Evolutionary conservation across 371 early-diverging fungal species (phyloP).

Genomic region (Massospora cicadina): DNA sequence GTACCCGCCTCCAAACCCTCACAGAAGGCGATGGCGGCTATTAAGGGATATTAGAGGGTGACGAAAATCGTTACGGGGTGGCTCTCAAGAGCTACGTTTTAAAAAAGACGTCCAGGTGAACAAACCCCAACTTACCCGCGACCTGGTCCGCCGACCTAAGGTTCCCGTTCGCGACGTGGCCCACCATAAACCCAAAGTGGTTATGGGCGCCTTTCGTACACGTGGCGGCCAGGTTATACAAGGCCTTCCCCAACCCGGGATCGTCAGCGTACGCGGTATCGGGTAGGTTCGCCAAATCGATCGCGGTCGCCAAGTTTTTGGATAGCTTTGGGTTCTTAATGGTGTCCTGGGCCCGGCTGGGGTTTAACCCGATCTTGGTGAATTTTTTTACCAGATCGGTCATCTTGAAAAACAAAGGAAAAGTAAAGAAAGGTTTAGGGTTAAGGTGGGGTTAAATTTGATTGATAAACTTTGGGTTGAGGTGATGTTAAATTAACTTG

Average conservation of each 20-base stretch:
- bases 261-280: slow-evolving; percentile 29
- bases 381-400: slow-evolving; percentile 46
- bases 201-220: slow-evolving; percentile 52
- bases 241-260: slow-evolving; percentile 51
- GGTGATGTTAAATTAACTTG: too few species aligned
- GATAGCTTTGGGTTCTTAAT: slow-evolving; percentile 86
- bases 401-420: too few species aligned
- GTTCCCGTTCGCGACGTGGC: slow-evolving; percentile 35
- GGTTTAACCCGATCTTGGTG: slow-evolving; percentile 69
- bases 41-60: neutral
- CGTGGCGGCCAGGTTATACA: slow-evolving; percentile 76
- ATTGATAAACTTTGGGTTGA: too few species aligned
- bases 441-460: too few species aligned
- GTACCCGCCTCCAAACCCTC: slow-evolving; percentile 22
- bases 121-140: slow-evolving; percentile 31
- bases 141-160: slow-evolving; percentile 74
- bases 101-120: neutral
- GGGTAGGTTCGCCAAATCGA: slow-evolving; percentile 40
- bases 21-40: slow-evolving; percentile 80
- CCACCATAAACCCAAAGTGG: slow-evolving; percentile 56
- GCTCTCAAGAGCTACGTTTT: too few species aligned
- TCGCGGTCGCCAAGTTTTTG: slow-evolving; percentile 43
- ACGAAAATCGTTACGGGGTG: too few species aligned
- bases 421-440: too few species aligned
- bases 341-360: slow-evolving; percentile 84